Base-by-base conservation (phyloP, 2,329 filamentous ascomycete species). In the Penicillium sp. region DNA sequence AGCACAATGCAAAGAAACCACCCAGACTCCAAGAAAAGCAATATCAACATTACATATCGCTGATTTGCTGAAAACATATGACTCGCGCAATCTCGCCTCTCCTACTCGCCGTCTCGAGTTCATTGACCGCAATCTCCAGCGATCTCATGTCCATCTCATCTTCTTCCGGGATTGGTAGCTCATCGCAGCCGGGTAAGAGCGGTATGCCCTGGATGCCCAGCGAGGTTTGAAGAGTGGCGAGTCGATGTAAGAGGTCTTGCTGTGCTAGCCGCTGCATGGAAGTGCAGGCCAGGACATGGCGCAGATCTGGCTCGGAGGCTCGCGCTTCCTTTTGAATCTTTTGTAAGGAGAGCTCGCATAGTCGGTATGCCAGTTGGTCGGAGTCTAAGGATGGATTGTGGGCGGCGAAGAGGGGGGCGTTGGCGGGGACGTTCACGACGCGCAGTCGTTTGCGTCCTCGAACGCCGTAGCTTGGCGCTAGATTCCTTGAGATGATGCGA, bases 271-370 rank as follows among this genome's bases (percentile, higher is more conserved):
- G 43, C 27, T 54, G 52, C 44, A 55, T 52, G 13, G 48, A 47
- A 14, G 43, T 44, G 8, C 48, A 53, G 4, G 50, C 52, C 6
- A 55, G 39, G 1, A 55, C 44, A 26, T 52, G 50, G 7, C 52
- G 33, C 6, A 55, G 32, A 31, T 54, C 50, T 3, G 52, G 52
- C 16, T 54, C 48, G 9, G 44, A 40, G 4, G 50, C 40, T 20
- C 43, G 43, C 2, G 52, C 52, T 21, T 55, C 50, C 36, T 48
- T 50, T 35, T 49, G 44, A 4, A 55, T 53, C 25, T 55, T 55
- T 36, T 50, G 41, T 14, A 55, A 27, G 1, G 52, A 55, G 5
- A 54, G 43, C 19, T 54, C 44, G 19, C 47, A 55, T 11, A 55
- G 39, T 31, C 50, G 46, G 31, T 52, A 52, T n/a, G 52, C 48